Evolutionary conservation across 768 basidiomycete species (phyloP).

Genomic region (Leccinum variicolor): DNA sequence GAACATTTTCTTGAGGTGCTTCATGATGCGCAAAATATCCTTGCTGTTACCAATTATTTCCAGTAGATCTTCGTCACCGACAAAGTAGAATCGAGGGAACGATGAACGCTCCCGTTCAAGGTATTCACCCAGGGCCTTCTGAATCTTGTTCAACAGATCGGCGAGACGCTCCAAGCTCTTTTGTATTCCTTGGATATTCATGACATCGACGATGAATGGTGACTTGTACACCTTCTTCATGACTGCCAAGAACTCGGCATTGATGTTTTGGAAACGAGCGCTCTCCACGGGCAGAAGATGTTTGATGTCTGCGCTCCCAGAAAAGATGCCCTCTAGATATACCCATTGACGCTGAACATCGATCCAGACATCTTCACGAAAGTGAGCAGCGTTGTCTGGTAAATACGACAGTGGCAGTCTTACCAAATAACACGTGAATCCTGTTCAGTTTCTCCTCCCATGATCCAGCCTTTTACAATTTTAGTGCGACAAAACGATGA

Average conservation of each 20-base stretch:
- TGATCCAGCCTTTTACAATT: slow-evolving; percentile 58
- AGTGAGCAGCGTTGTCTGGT: neutral
- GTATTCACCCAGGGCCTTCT: slow-evolving; percentile 98
- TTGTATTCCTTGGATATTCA: slow-evolving; percentile 95
- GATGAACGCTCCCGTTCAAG: slow-evolving; percentile 95
- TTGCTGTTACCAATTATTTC: slow-evolving; percentile 99
- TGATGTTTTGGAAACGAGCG: slow-evolving; percentile 98
- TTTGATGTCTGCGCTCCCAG: slow-evolving; percentile 99
- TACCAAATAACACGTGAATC: slow-evolving; percentile 94
- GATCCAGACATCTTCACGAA: slow-evolving; percentile 86
- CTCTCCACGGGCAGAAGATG: slow-evolving; percentile 97
- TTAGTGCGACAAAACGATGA: slow-evolving; percentile 3
- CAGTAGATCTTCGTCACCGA: slow-evolving; percentile 96
- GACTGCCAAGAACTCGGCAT: slow-evolving; percentile 93
- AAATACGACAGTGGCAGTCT: slow-evolving; percentile 13
- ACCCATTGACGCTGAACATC: slow-evolving; percentile 99
- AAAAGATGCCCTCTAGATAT: slow-evolving; percentile 98
- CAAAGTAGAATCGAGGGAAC: slow-evolving; percentile 99
- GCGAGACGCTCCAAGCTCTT: slow-evolving; percentile 96
- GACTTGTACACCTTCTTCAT: slow-evolving; percentile 99
- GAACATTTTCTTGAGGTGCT: slow-evolving; percentile 99
- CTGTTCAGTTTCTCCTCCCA: slow-evolving; percentile 98
- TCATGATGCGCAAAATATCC: slow-evolving; percentile 96
- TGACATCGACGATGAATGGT: slow-evolving; percentile 93
- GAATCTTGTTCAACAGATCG: slow-evolving; percentile 95